Conservation (phyloP, 148 eudicot species). For the Cornus suecica region DNA sequence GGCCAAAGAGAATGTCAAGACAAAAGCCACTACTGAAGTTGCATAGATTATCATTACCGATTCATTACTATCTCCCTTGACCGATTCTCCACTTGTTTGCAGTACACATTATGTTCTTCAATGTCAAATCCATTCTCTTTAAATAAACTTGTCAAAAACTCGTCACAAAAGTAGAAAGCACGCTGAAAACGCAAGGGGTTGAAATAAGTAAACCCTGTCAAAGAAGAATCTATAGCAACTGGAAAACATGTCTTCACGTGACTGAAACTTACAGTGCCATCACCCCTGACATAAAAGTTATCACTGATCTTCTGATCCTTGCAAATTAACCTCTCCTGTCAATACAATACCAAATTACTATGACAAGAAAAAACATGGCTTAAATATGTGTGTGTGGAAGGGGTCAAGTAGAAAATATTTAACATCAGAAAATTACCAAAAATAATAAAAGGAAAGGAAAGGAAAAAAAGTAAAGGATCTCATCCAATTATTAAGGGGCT, state of each 20-base stretch:
- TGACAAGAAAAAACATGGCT: too few relatives aligned
- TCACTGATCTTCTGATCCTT: slow-evolving; percentile 97
- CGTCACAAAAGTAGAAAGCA: slow-evolving; percentile 91
- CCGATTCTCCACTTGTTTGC: slow-evolving; percentile 94
- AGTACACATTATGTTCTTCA: slow-evolving; percentile 64
- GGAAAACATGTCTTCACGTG: slow-evolving; percentile 2
- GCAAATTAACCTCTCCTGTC: slow-evolving; percentile 78
- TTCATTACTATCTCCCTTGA: slow-evolving; percentile 91
- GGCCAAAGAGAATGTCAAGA: background rate
- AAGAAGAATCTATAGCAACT: slow-evolving; percentile 8
- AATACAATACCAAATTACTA: background rate
- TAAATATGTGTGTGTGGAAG: too few relatives aligned
- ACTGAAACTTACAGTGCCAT: slow-evolving; percentile 78
- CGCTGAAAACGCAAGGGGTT: slow-evolving; percentile 45
- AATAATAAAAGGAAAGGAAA: too few relatives aligned
- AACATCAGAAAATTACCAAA: too few relatives aligned
- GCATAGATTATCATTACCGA: slow-evolving; percentile 43
- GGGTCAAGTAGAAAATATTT: too few relatives aligned
- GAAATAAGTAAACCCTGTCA: background rate
- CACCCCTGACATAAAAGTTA: slow-evolving; percentile 96
- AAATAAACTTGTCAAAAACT: slow-evolving; percentile 63
- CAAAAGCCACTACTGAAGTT: background rate
- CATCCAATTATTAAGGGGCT: too few relatives aligned
- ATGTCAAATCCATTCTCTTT: slow-evolving; percentile 64
- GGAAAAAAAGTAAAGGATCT: too few relatives aligned